These are phyloP conservation scores for Pseudogymnoascus pannorum DNA, from an alignment of 2,329 filamentous ascomycete genomes.

Conservation along the genomic window DNA sequence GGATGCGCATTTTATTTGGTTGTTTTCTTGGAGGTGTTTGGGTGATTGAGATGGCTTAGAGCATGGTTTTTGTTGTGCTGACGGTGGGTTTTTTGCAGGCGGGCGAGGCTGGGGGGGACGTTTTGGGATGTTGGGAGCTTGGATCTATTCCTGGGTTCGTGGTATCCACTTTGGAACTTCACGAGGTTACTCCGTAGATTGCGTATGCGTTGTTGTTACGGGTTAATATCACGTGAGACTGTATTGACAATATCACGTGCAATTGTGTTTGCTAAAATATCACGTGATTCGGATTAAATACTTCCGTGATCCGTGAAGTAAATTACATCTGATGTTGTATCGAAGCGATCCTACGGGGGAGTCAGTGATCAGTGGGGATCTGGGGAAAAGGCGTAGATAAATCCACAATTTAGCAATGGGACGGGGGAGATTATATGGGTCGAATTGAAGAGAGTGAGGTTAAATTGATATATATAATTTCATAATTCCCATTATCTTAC, in stretches of 20 bases:
- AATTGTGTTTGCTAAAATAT: background rate
- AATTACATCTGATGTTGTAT: slow-evolving; percentile 9
- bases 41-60: background rate
- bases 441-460: background rate
- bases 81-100: background rate
- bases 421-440: background rate
- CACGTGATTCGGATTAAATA: background rate
- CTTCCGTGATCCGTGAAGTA: background rate
- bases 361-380: background rate
- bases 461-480: background rate
- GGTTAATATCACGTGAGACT: background rate
- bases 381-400: background rate
- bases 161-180: background rate
- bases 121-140: background rate
- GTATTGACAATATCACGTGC: too few species aligned
- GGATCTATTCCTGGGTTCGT: background rate
- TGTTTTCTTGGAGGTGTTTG: background rate
- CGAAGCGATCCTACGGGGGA: slow-evolving; percentile 11
- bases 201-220: background rate
- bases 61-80: background rate
- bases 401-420: background rate
- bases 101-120: background rate
- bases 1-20: slow-evolving; percentile 64
- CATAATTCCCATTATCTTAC: background rate
- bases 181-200: too few species aligned